Percentiles rank a stretch among this genome's conserved stretches.
Conservation (phyloP, 805 yeast genomes). For the Kodamaea leandrae region DNA sequence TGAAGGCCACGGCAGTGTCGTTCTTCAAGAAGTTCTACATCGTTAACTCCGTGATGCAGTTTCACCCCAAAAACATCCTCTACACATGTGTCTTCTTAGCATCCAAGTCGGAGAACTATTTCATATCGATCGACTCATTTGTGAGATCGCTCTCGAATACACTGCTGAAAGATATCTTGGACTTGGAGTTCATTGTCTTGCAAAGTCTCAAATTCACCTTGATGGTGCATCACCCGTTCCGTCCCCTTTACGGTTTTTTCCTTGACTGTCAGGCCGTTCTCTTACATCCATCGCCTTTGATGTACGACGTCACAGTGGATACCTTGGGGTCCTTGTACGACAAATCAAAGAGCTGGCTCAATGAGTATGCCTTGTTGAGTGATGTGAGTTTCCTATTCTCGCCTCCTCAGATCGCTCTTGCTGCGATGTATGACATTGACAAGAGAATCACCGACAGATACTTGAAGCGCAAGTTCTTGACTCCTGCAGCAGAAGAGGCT, state of each 20-base stretch:
- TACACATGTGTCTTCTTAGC: slow-evolving; percentile 77
- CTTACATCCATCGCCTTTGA: slow-evolving; percentile 41
- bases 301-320: slow-evolving; percentile 47
- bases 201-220: slow-evolving; percentile 76
- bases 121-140: slow-evolving; percentile 80
- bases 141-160: slow-evolving; percentile 67
- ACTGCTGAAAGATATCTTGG: slow-evolving; percentile 63
- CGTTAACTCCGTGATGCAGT: slow-evolving; percentile 77
- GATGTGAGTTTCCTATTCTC: slow-evolving; percentile 78
- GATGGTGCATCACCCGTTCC: slow-evolving; percentile 82
- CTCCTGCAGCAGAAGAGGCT: slow-evolving; percentile 6
- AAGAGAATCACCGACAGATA: slow-evolving; percentile 63
- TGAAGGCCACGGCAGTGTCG: slow-evolving; percentile 79
- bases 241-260: slow-evolving; percentile 92
- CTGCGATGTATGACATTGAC: slow-evolving; percentile 71
- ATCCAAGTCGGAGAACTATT: slow-evolving; percentile 88
- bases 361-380: slow-evolving; percentile 62
- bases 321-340: slow-evolving; percentile 71
- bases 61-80: slow-evolving; percentile 80
- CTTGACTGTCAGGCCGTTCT: slow-evolving; percentile 72
- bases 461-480: slow-evolving; percentile 58
- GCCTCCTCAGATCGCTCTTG: slow-evolving; percentile 94
- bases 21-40: slow-evolving; percentile 81
- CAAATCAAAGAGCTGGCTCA: slow-evolving; percentile 60
- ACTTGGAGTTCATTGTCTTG: slow-evolving; percentile 74